phyloP scores from a whole-genome alignment of 2,329 filamentous ascomycete genomes.

The Sarocladiaceae sp. region DNA sequence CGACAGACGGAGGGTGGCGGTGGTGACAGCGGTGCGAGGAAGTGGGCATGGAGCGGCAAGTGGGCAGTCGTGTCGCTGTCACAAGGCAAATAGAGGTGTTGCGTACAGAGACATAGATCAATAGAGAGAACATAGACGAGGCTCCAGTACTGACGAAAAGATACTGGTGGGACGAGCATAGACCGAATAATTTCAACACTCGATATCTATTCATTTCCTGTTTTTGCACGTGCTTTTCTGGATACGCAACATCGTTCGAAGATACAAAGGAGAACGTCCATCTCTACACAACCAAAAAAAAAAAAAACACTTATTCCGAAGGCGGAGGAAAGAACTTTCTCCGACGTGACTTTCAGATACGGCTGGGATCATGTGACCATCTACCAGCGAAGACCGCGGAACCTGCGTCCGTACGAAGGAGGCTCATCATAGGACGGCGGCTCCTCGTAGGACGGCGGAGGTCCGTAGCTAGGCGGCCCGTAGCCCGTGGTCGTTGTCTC shows the following conservation, averaged over 20 bases:
- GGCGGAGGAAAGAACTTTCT: too few relatives aligned
- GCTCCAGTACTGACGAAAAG: too few relatives aligned
- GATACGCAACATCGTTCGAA: too few relatives aligned
- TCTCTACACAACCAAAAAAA: neutral
- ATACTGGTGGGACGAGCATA: too few relatives aligned
- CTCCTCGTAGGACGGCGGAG: slow-evolving; percentile 19
- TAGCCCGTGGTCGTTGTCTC: slow-evolving; percentile 1
- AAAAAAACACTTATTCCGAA: neutral
- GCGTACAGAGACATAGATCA: too few relatives aligned
- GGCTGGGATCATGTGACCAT: too few relatives aligned
- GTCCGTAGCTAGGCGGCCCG: slow-evolving; percentile 12
- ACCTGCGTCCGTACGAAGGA: slow-evolving; percentile 15
- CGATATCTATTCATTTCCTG: too few relatives aligned
- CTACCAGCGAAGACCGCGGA: slow-evolving; percentile 4
- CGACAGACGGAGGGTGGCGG: slow-evolving; percentile 61
- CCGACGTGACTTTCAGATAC: too few relatives aligned
- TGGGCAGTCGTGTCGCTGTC: slow-evolving; percentile 76
- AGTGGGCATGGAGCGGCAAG: slow-evolving; percentile 95
- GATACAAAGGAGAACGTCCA: too few relatives aligned
- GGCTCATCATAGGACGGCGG: slow-evolving; percentile 15
- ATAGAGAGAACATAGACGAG: too few relatives aligned
- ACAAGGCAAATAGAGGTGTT: slow-evolving; percentile 24
- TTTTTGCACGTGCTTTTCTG: too few relatives aligned
- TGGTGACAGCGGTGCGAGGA: slow-evolving; percentile 60
- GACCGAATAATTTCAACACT: too few relatives aligned